Conservation (phyloP, 495 filamentous ascomycete genomes). For the Achaetomiella virescens region DNA sequence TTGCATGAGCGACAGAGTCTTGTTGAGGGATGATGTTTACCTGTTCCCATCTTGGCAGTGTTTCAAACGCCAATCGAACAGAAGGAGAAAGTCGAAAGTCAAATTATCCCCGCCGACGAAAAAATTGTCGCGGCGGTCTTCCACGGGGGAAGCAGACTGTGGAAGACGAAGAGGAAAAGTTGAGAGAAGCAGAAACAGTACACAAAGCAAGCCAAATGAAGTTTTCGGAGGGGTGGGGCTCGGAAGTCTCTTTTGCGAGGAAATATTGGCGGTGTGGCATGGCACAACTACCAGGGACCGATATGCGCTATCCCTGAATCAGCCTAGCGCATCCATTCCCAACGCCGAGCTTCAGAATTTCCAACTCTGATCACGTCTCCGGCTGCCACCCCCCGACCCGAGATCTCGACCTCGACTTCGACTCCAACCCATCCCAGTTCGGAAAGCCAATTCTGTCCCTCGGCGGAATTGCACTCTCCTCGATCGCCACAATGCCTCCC, state of each 20-base stretch:
- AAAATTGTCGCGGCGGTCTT: slow-evolving; percentile 14
- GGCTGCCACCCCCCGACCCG: slow-evolving; percentile 4
- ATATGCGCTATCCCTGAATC: slow-evolving; percentile 7
- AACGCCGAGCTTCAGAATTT: slow-evolving; percentile 26
- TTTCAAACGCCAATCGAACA: slow-evolving; percentile 9
- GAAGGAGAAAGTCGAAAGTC: neutral
- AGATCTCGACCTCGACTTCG: slow-evolving; percentile 7
- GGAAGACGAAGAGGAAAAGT: slow-evolving; percentile 19
- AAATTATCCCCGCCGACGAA: slow-evolving; percentile 22
- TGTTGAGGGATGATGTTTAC: slow-evolving; percentile 13
- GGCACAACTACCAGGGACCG: slow-evolving; percentile 16
- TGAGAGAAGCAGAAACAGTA: slow-evolving; percentile 6
- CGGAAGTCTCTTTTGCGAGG: slow-evolving; percentile 7
- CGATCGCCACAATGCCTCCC: slow-evolving; percentile 6
- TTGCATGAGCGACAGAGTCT: neutral
- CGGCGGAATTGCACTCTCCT: neutral
- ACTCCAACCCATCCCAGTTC: slow-evolving; percentile 8
- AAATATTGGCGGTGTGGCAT: slow-evolving; percentile 22
- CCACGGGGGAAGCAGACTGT: slow-evolving; percentile 18
- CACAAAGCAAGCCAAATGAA: slow-evolving; percentile 14
- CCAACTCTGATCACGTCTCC: slow-evolving; percentile 9
- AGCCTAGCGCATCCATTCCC: slow-evolving; percentile 12
- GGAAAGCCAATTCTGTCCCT: slow-evolving; percentile 2
- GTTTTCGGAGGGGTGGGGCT: slow-evolving; percentile 29
- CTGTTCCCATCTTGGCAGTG: slow-evolving; percentile 69